These are phyloP conservation scores for Agaricus sinodeliciosus DNA, from an alignment of 768 basidiomycete genomes.

Conservation along the genomic window DNA sequence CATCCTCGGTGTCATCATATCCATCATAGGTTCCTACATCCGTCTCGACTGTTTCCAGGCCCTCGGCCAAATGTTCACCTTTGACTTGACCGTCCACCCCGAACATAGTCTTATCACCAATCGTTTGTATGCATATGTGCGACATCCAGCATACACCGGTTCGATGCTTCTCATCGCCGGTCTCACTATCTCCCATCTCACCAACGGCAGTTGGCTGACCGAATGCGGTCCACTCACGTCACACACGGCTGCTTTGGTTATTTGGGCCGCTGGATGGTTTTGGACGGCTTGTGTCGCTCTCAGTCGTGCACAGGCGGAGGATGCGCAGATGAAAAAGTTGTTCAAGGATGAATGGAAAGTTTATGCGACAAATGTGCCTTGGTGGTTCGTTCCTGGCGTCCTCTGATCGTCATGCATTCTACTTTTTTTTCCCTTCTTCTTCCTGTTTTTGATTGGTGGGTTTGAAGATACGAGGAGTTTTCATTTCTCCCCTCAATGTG, in stretches of 20 bases:
- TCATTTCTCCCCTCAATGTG: no score
- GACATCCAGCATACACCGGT: conserved; percentile 53
- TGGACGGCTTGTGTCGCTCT: conserved; percentile 42
- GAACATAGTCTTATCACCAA: conserved; percentile 43
- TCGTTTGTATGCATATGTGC: conserved; percentile 45
- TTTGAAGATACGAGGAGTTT: not conserved
- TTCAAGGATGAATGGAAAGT: conserved; percentile 43
- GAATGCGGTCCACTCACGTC: conserved; percentile 32
- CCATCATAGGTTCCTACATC: conserved; percentile 37
- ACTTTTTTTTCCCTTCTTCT: not conserved
- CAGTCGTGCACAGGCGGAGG: conserved; percentile 46
- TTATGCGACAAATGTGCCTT: conserved; percentile 37
- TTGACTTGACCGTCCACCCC: conserved; percentile 50
- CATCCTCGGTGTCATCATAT: conserved; percentile 35
- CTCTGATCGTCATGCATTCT: not conserved
- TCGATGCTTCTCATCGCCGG: conserved; percentile 43
- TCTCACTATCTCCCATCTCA: conserved; percentile 38
- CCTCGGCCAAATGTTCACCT: conserved; percentile 51
- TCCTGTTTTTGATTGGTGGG: not conserved
- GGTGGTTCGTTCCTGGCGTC: conserved; percentile 43
- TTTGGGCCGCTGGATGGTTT: conserved; percentile 40
- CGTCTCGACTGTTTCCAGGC: conserved; percentile 48
- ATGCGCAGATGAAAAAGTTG: conserved; percentile 37
- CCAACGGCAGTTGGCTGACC: conserved; percentile 38
- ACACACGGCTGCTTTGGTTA: conserved; percentile 16